Evolutionary conservation across 768 basidiomycete genomes (phyloP), one percentile per base, ranked within the genome.

Genomic region (Lactarius sanguifluus): DNA sequence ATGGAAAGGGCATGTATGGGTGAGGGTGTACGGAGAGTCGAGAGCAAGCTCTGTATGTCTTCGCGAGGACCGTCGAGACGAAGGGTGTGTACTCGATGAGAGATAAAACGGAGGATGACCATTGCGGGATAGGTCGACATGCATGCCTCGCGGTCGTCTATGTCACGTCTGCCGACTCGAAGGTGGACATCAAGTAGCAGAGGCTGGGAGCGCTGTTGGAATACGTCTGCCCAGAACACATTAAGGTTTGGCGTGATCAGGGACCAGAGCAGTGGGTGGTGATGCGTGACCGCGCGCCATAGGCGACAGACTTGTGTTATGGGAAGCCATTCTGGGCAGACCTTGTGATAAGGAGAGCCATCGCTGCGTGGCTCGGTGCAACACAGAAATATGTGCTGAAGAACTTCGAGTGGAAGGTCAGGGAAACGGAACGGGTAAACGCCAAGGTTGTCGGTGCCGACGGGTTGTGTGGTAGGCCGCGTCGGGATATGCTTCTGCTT

Each of bases 231-330:
- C 65, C 65, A 66, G 36, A 41, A 57, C 2, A 57, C 9, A 23
- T 62, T 66, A 7, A 66, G 56, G n/a, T 66, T 62, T 41, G 65
- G 61, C 1, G 65, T 57, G 36, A 67, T 67, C 6, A n/a, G 36
- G 41, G 66, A 25, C 66, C 66, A 67, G 43, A 60, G 57, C 12
- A n/a, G 45, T 15, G 66, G 61, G 32, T 52, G 32, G 7, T 38
- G 28, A 59, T 64, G 57, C 2, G 63, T 20, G 16, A 60, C 34
- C 9, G 40, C 34, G 15, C 66, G 57, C 66, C 66, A 67, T 23
- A 32, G n/a, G 13, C 41, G 61, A 47, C 63, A 67, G 25, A 65
- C 63, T 28, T 65, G 66, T 10, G 66, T 67, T 58, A 67, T 64
- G 16, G 63, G 57, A 47, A 67, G 62, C 66, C 66, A 67, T 7